These are phyloP conservation scores for Raphanus hybrid DNA, from an alignment of 441 rosid species.

Conservation along the genomic window DNA sequence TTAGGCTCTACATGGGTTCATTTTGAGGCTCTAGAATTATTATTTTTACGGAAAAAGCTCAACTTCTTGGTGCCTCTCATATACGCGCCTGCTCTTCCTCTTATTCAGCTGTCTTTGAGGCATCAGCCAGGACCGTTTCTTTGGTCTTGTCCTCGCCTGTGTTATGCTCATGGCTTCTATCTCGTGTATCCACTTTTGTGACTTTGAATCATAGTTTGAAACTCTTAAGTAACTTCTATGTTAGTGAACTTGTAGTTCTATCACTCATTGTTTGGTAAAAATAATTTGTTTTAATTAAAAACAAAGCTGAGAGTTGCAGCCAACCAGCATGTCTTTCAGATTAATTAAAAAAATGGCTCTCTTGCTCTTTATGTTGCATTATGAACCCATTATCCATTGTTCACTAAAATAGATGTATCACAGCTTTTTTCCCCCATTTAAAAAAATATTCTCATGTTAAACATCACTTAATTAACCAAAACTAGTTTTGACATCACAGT, in stretches of 20 bases:
- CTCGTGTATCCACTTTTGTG: constrained; percentile 78
- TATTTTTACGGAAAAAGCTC: too few species aligned
- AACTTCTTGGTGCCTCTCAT: constrained; percentile 68
- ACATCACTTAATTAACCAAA: too few species aligned
- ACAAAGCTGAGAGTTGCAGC: neutral
- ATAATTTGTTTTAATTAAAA: too few species aligned
- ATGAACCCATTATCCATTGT: too few species aligned
- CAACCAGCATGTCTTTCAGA: constrained; percentile 25
- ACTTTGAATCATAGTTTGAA: too few species aligned
- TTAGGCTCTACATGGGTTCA: neutral
- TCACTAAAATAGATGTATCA: too few species aligned
- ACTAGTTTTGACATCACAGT: constrained; percentile 4
- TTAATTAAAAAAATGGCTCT: neutral
- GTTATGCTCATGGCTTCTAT: constrained; percentile 86
- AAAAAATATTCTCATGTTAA: too few species aligned
- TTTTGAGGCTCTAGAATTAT: neutral
- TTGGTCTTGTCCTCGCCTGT: constrained; percentile 74
- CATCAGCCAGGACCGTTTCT: constrained; percentile 80
- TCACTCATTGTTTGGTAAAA: too few species aligned
- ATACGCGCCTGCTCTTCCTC: constrained; percentile 93
- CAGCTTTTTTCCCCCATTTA: too few species aligned
- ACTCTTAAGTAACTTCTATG: too few species aligned
- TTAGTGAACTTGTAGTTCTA: too few species aligned
- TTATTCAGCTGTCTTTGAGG: constrained; percentile 76
- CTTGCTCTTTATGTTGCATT: too few species aligned